Evolutionary conservation across 495 filamentous ascomycete genomes (phyloP), one percentile per base, ranked within the genome.

Genomic region (Neurospora sp.): DNA sequence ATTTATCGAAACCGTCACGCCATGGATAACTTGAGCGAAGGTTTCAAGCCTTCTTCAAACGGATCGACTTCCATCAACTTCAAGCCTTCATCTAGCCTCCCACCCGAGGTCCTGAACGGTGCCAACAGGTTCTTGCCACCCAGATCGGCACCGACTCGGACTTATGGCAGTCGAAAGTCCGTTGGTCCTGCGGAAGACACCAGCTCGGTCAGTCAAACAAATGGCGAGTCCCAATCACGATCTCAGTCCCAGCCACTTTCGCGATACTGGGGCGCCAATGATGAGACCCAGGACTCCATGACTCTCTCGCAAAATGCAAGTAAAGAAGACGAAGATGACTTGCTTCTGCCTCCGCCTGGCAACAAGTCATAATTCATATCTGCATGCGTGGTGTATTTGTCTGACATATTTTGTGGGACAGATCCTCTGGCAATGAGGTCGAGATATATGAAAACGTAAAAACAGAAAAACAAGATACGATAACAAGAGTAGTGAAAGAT

Each of bases 251-350:
- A 65, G 53, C 53, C 27, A 18, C 53, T 65, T 65, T 65, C 27
- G 53, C 27, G 53, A 16, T 65, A 65, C 27, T 35, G 27, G 53
- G 22, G 12, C 14, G 53, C 53, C 20, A 65, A 72, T 39, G 71
- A 74, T 4, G 68, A 73, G 68, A 53, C 73, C 7, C 73, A 75
- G 27, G 71, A 75, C 8, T 75, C 71, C 18, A 68, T 69, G 2
- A 45, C 47, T 12, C 70, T 75, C 22, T 75, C 73, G 8, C 73
- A 73, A 27, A 40, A 40, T 22, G 45, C 27, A 14, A 20, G 5
- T n/a, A 31, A 14, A 8, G 65, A 68, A 10, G 53, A 41, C 37
- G 68, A 16, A 31, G 20, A 59, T 12, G 14, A 70, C 12, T 12
- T 73, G 14, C 39, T 47, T 20, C 38, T 45, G 2, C 70, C 72